Conservation (phyloP, 2,329 filamentous ascomycete species). For the Apiospora koreana region DNA sequence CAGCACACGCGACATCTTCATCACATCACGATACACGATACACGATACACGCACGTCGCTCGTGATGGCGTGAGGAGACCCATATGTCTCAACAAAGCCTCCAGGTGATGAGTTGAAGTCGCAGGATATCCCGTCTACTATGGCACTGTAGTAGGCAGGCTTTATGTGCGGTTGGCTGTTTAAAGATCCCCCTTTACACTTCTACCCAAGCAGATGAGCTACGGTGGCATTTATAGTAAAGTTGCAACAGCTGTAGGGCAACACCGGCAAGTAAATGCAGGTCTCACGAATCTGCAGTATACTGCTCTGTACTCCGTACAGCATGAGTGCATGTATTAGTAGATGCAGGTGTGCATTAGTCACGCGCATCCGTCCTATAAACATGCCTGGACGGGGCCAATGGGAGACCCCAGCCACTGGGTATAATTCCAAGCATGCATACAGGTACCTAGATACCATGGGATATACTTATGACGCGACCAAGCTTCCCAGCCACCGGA, state of each 20-base stretch:
- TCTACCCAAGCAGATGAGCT: background rate
- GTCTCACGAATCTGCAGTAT: background rate
- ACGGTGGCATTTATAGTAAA: background rate
- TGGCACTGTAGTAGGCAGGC: background rate
- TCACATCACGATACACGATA: background rate
- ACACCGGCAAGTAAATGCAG: background rate
- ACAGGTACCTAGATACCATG: background rate
- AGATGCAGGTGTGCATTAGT: background rate
- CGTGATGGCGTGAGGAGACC: background rate
- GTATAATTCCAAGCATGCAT: background rate
- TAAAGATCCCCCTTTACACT: background rate
- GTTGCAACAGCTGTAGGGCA: background rate
- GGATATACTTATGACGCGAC: background rate
- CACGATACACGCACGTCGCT: background rate
- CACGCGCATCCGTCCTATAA: background rate
- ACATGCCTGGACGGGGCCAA: conserved; percentile 2
- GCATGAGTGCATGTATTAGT: background rate
- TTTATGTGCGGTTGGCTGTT: background rate
- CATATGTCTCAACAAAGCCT: background rate
- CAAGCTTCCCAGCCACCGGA: background rate
- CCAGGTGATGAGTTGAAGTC: background rate
- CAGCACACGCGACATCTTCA: background rate
- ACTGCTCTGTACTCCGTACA: too few relatives aligned
- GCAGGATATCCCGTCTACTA: background rate
- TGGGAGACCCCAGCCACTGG: background rate